Base-by-base conservation (phyloP, 2,329 filamentous ascomycete genomes). In the Pseudogymnoascus sp. region DNA sequence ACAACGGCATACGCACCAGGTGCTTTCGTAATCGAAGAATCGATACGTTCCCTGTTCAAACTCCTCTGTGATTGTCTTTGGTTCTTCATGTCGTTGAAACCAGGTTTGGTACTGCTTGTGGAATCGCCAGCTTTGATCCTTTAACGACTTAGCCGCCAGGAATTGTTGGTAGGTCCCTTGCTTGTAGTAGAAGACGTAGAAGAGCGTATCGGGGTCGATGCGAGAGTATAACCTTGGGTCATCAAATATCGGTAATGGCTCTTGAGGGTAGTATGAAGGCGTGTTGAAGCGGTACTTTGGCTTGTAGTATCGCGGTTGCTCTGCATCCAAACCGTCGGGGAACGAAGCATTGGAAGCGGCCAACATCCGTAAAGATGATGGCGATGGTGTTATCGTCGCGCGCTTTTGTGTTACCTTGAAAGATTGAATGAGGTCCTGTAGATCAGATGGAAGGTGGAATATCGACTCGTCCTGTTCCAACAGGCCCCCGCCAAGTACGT, bases 91-190 rank as follows among this genome's bases (percentile, higher is more conserved):
- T 61, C 95, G 85, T 77, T 99, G 95, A 73, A 99, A 99, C 95
- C 95, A 99, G 1, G 95, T 99, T 76, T 96, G 95, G 74, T 99
- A 99, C 76, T 98, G 95, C 81, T 99, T 99, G 79, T 99, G 95
- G 75, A 99, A 99, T 63, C 95, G 85, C 95, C 95, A 99, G 76
- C 93, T 97, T 77, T 99, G 95, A 68, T 93, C 90, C 78, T 99
- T 99, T 61, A 99, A 80, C n/a, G 95, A 91, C 77, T 96, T 96
- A 12, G 95, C 95, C 1, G 95, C 92, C 64, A 98, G 82, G 73
- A 93, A 97, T 75, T 99, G 95, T 75, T 98, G 93, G 70, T 96
- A 93, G 0, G 92, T 93, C 26, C 92, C 92, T 76, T 99, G 95
- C 70, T 93, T 91, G 80, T 99, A 99, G 81, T 99, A 99, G 78